Base-by-base conservation (phyloP, 441 rosid genomes). In the Geranium incanum region DNA sequence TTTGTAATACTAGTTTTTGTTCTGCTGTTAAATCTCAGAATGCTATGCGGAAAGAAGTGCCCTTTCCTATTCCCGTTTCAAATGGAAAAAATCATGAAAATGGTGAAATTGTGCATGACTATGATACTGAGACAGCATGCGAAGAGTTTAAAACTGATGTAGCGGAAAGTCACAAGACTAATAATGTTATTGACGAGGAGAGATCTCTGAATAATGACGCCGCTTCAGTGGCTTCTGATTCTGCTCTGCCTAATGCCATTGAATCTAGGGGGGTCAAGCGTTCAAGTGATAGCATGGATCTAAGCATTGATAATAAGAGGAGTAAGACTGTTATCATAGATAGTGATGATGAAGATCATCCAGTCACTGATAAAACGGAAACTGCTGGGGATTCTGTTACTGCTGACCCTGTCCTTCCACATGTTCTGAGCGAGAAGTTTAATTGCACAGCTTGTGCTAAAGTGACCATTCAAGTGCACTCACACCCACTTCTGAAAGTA, bases 401-500 rank as follows among this genome's bases (percentile, higher is more conserved):
- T 66, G 78, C 70, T 68, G 75, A 77, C 68, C 78, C 76, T 66
- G 48, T 57, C 77, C 71, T 75, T 79, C 79, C 84, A 16, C 77
- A 72, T 48, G 75, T 68, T 75, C 75, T 71, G 74, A 77, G 77
- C 57, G 83, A 73, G 76, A 80, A 73, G 74, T 89, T 86, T 74
- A 78, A 73, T 71, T 96, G 99, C 78, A 91, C 99, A 74, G 96
- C 87, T 69, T 96, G 99, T 79, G 68, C 84, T 72, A 85, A 84
- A 74, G 71, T 87, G 75, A 81, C 85, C 76, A 72, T 74, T 70
- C 88, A 88, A 83, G 97, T 84, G 79, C 89, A 88, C 70, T 68
- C 87, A 19, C 99, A 96, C 82, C 99, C 98, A 15, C 83, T 88
- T 67, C 72, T 96, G 78, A 84, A 85, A 78, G 99, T 96, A 70